Evolutionary conservation across 1,139 yeast species (phyloP).

Genomic region (Kazachstania sp.): DNA sequence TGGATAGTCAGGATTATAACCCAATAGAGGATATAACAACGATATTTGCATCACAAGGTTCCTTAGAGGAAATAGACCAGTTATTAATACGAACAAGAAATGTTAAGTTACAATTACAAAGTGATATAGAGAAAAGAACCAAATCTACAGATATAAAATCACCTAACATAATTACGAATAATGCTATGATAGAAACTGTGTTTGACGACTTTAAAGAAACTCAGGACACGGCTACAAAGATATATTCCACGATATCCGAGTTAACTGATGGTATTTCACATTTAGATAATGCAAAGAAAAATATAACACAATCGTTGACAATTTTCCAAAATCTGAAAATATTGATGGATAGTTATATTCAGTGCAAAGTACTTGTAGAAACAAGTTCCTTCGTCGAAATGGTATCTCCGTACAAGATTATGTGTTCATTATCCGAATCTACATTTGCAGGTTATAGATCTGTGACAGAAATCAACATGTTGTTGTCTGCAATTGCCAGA

Average conservation of each 20-base stretch:
- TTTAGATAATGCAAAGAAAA: conserved; percentile 74
- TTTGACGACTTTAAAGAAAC: conserved; percentile 39
- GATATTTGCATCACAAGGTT: conserved; percentile 35
- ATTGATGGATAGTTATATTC: conserved; percentile 70
- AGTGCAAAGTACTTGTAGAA: conserved; percentile 43
- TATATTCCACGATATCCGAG: conserved; percentile 54
- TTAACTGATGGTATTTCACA: conserved; percentile 74
- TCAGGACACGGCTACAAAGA: conserved; percentile 41
- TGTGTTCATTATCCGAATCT: conserved; percentile 63
- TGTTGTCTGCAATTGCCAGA: conserved; percentile 55
- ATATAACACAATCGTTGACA: conserved; percentile 76
- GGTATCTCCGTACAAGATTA: conserved; percentile 61
- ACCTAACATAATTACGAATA: conserved; percentile 29
- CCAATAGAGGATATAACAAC: conserved; percentile 35
- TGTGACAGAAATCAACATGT: conserved; percentile 67
- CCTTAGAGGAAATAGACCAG: conserved; percentile 41
- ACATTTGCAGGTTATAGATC: conserved; percentile 72
- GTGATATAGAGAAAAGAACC: conserved; percentile 28
- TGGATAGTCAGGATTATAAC: conserved; percentile 28
- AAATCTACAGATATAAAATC: neutral
- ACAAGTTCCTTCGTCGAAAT: conserved; percentile 57
- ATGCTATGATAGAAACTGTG: conserved; percentile 24
- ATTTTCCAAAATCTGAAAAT: conserved; percentile 80
- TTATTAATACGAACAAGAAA: conserved; percentile 35
- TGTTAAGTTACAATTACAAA: conserved; percentile 39